Conservation (phyloP, 1,284 basidiomycete species). For the Pterula multifida region DNA sequence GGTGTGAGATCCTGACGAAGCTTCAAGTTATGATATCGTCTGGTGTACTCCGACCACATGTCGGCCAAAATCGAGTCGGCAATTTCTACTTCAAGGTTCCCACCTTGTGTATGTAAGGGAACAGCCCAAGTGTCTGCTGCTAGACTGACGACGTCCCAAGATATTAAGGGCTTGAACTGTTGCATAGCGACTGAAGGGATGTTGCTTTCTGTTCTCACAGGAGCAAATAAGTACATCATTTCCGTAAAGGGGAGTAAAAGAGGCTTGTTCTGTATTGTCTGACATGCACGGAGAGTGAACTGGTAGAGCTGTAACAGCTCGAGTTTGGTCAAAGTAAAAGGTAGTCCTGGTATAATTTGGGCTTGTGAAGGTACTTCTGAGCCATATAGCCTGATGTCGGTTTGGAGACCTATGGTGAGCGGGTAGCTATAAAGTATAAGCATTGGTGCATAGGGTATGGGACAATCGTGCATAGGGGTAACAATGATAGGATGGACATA, state of each 20-base stretch:
- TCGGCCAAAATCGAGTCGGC: conserved; percentile 63
- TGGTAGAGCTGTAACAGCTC: conserved; percentile 35
- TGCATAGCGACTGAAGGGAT: conserved; percentile 19
- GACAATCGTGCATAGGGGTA: conserved; percentile 19
- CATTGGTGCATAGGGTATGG: conserved; percentile 38
- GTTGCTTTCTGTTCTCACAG: conserved; percentile 28
- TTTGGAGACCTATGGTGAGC: conserved; percentile 38
- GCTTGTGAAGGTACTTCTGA: conserved; percentile 32
- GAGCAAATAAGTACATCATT: conserved; percentile 54
- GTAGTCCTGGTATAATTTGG: conserved; percentile 30
- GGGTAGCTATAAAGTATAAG: conserved; percentile 53
- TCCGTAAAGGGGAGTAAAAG: conserved; percentile 37
- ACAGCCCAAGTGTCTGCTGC: conserved; percentile 39
- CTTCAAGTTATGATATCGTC: conserved; percentile 43
- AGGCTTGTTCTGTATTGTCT: conserved; percentile 56
- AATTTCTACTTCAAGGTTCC: conserved; percentile 32
- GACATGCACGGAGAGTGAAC: conserved; percentile 53
- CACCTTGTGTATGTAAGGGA: conserved; percentile 31
- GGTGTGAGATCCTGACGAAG: conserved; percentile 59
- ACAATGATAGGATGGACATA: conserved; percentile 47
- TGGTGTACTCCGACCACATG: conserved; percentile 63
- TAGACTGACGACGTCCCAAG: conserved; percentile 49
- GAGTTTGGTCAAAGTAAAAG: conserved; percentile 34
- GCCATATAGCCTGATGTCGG: conserved; percentile 39
- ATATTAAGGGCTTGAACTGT: conserved; percentile 28